phyloP scores from a whole-genome alignment of 2,329 filamentous ascomycete species.

The Diatrype stigma region DNA sequence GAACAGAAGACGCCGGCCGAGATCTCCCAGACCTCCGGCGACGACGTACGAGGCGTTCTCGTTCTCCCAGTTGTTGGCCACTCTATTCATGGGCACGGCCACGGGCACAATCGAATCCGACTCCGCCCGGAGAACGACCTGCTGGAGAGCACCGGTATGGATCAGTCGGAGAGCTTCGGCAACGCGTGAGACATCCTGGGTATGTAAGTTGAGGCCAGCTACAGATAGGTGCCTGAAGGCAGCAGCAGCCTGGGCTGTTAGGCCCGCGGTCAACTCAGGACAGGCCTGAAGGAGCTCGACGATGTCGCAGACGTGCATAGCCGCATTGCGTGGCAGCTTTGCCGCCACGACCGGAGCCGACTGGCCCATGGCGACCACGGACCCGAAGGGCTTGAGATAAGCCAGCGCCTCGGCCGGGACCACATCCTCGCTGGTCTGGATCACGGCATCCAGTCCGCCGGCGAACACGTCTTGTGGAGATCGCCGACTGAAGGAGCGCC shows the following conservation, averaged over 20 bases:
- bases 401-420: neutral
- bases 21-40: constrained; percentile 15
- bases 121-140: constrained; percentile 4
- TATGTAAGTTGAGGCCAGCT: neutral
- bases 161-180: constrained; percentile 5
- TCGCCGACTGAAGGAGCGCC: neutral
- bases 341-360: neutral
- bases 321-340: constrained; percentile 1
- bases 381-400: constrained; percentile 6
- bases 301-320: constrained; percentile 4
- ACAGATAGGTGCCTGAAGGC: neutral
- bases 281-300: neutral
- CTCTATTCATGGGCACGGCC: neutral
- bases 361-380: neutral
- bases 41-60: constrained; percentile 11
- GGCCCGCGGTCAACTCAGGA: neutral
- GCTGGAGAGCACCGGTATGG: constrained; percentile 1
- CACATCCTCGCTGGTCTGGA: constrained; percentile 5
- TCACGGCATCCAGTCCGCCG: constrained; percentile 5
- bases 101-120: neutral
- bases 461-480: neutral
- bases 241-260: neutral
- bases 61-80: neutral
- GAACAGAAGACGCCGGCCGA: constrained; percentile 9
- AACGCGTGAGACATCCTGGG: constrained; percentile 1